Evolutionary conservation across 2,329 filamentous ascomycete genomes (phyloP).

Genomic region (Hymenoscyphus occultus): DNA sequence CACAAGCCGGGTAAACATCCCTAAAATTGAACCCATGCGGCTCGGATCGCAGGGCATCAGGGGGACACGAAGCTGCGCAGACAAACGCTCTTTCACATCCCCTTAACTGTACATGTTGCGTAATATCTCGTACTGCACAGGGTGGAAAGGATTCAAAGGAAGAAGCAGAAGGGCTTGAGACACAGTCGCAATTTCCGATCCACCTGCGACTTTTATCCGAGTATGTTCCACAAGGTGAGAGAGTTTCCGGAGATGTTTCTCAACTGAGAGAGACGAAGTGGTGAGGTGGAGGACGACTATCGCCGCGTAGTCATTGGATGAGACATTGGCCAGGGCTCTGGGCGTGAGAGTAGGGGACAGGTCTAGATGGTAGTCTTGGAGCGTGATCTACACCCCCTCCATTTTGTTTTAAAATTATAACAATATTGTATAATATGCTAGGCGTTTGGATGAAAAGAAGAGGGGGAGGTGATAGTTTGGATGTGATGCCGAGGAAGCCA

Average conservation of each 20-base stretch:
- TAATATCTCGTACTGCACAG: too few species aligned
- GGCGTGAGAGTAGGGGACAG: too few species aligned
- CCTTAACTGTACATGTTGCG: background rate
- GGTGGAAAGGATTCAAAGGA: too few species aligned
- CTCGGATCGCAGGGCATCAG: background rate
- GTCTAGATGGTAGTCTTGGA: background rate
- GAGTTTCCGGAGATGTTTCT: background rate
- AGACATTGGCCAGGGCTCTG: background rate
- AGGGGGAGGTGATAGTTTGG: background rate
- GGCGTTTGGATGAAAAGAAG: background rate
- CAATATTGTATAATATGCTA: background rate
- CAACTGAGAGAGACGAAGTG: background rate
- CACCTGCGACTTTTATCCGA: background rate
- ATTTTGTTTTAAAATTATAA: background rate
- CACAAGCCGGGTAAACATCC: background rate
- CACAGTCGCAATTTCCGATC: background rate
- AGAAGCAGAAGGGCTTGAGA: background rate
- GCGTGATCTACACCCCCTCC: conserved; percentile 1
- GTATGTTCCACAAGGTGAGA: background rate
- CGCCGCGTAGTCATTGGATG: background rate
- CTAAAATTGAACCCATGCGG: background rate
- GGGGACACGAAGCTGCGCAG: background rate
- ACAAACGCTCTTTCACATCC: background rate
- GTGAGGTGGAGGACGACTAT: background rate
- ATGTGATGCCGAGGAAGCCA: background rate